These are phyloP conservation scores for Athelia sp. DNA, from an alignment of 1,284 basidiomycete species.

Conservation along the genomic window DNA sequence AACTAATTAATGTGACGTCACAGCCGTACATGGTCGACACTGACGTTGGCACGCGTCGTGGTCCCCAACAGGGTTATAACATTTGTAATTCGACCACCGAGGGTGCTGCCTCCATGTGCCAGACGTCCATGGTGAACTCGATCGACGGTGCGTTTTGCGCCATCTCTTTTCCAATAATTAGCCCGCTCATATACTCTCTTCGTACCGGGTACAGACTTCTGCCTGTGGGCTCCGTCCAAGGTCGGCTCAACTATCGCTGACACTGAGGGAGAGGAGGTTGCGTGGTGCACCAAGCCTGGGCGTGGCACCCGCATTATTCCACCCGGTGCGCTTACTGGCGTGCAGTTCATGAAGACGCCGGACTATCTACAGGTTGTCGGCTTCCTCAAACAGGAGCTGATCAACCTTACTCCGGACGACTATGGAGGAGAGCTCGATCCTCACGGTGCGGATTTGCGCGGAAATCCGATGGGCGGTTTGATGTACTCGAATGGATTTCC, in stretches of 20 bases:
- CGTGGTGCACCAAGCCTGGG: slow-evolving; percentile 58
- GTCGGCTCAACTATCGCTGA: slow-evolving; percentile 47
- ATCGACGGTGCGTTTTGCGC: slow-evolving; percentile 38
- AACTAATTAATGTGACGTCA: not conserved
- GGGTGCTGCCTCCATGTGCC: slow-evolving; percentile 54
- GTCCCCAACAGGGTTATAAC: slow-evolving; percentile 62
- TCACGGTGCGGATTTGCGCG: slow-evolving; percentile 48
- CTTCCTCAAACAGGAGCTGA: slow-evolving; percentile 53
- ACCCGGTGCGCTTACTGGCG: slow-evolving; percentile 43
- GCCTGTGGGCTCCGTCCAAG: slow-evolving; percentile 44
- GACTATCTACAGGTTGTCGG: slow-evolving; percentile 57
- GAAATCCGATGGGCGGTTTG: slow-evolving; percentile 60
- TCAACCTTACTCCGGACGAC: slow-evolving; percentile 46
- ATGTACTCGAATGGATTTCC: slow-evolving; percentile 56
- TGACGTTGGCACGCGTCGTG: slow-evolving; percentile 42
- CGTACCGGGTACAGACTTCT: slow-evolving; percentile 38
- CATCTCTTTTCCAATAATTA: slow-evolving; percentile 8
- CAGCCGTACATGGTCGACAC: slow-evolving; percentile 57
- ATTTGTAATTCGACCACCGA: slow-evolving; percentile 67
- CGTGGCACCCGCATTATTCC: slow-evolving; percentile 52
- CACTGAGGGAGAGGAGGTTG: slow-evolving; percentile 63
- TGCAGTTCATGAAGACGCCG: slow-evolving; percentile 51
- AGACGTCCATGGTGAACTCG: slow-evolving; percentile 53
- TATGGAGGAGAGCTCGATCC: slow-evolving; percentile 57
- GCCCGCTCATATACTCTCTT: slow-evolving; percentile 1